Conservation (phyloP, 345 rosid genomes). For the Euclidium syriacum region DNA sequence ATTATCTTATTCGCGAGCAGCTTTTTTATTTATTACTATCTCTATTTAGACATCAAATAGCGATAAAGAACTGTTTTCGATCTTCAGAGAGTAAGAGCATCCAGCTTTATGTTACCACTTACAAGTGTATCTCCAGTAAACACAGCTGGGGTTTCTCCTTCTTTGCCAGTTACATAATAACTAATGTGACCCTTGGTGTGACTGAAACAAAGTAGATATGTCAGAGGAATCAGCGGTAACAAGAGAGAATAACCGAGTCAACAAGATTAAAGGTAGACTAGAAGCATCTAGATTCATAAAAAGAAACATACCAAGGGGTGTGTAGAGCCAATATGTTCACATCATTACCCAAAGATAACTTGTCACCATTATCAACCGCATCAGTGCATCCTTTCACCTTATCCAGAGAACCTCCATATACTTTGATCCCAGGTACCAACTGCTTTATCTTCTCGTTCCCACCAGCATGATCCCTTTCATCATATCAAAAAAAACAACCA, state of each 20-base stretch:
- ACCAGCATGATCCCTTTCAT: slow-evolving; percentile 87
- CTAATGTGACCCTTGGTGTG: slow-evolving; percentile 93
- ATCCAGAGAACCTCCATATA: slow-evolving; percentile 86
- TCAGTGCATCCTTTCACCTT: slow-evolving; percentile 73
- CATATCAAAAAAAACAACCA: neutral
- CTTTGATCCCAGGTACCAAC: slow-evolving; percentile 68
- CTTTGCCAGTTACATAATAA: slow-evolving; percentile 62
- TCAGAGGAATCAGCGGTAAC: neutral
- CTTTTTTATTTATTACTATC: neutral
- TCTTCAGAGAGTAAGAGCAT: neutral
- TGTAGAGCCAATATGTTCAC: slow-evolving; percentile 65
- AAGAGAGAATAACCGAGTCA: neutral
- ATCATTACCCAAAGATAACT: slow-evolving; percentile 47
- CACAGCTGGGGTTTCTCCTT: slow-evolving; percentile 62
- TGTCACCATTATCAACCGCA: slow-evolving; percentile 68
- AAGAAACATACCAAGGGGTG: slow-evolving; percentile 67
- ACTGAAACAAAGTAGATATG: slow-evolving; percentile 34
- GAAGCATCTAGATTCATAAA: neutral
- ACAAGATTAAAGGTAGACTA: neutral
- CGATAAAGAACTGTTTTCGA: neutral
- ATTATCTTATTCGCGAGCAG: neutral
- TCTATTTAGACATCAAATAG: neutral
- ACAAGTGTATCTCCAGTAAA: slow-evolving; percentile 94
- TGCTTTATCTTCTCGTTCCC: slow-evolving; percentile 79
- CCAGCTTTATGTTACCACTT: slow-evolving; percentile 24